These are phyloP conservation scores for Globisporangium cystogenes DNA, from an alignment of 352 stramenopile species.

Conservation along the genomic window DNA sequence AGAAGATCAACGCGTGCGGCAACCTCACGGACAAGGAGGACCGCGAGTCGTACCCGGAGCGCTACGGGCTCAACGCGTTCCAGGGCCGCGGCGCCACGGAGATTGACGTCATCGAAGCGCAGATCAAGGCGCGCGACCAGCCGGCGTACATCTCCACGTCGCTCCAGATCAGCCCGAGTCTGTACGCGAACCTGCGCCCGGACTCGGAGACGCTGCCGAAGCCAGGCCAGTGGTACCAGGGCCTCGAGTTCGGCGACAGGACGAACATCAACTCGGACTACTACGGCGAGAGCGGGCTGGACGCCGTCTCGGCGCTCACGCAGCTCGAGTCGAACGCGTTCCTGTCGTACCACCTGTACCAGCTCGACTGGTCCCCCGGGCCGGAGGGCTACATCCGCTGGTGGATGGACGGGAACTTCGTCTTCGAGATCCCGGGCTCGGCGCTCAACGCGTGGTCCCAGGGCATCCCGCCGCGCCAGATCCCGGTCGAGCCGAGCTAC, in stretches of 20 bases:
- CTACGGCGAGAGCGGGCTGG: constrained; percentile 92
- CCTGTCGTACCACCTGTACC: constrained; percentile 91
- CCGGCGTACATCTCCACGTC: constrained; percentile 92
- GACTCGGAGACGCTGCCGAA: constrained; percentile 39
- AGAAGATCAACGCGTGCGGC: constrained; percentile 93
- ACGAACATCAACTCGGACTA: constrained; percentile 93
- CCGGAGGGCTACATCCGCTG: constrained; percentile 90
- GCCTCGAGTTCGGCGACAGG: constrained; percentile 79
- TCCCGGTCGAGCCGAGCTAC: constrained; percentile 96
- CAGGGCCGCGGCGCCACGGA: constrained; percentile 94
- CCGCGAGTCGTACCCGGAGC: constrained; percentile 68
- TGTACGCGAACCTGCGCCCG: constrained; percentile 60
- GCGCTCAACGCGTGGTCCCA: constrained; percentile 79
- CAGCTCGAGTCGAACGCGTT: constrained; percentile 91
- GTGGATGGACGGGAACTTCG: constrained; percentile 91
- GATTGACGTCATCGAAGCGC: constrained; percentile 94
- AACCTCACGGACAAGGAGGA: constrained; percentile 94
- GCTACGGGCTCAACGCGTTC: constrained; percentile 89
- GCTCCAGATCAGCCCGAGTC: constrained; percentile 87
- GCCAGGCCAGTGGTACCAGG: constrained; percentile 89
- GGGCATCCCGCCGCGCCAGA: constrained; percentile 63
- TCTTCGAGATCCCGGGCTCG: constrained; percentile 91
- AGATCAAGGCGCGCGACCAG: constrained; percentile 81
- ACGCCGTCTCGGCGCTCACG: constrained; percentile 93
- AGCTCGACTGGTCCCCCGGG: constrained; percentile 94